Evolutionary conservation across 2,329 filamentous ascomycete species (phyloP), one percentile per base, ranked within the genome.

Genomic region (Immersiporthe knoxdaviesiana): DNA sequence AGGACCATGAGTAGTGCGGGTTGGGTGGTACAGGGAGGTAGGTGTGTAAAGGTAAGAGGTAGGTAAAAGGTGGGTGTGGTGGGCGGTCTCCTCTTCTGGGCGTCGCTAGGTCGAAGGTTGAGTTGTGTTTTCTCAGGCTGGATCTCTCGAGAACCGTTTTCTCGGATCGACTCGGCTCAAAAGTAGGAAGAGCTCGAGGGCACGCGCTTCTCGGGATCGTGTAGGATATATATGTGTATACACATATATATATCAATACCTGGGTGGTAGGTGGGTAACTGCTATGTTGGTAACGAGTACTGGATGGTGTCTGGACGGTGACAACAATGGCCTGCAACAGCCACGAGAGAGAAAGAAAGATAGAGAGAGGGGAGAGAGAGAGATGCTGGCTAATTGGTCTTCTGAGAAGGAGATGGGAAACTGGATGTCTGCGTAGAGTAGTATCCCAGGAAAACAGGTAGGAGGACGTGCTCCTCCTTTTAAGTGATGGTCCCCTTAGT

Each of bases 1-100:
- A 62, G 44, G 32, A 61, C 58, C 65, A 62, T 67, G 58, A 37
- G 58, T 41, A 54, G 44, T 32, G 24, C 21, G 64, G n/a, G 59
- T 44, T 14, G 21, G 32, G 14, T 39, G 18, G 59, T 41, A 27
- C 37, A 44, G 59, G 21, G 24, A 37, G n/a, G 59, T 6, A 18
- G n/a, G n/a, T n/a, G n/a, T n/a, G n/a, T n/a, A n/a, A n/a, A n/a
- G n/a, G n/a, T n/a, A n/a, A n/a, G n/a, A n/a, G n/a, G n/a, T n/a
- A 44, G 8, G 39, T n/a, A 47, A 47, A 18, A 21, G 7, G 21
- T 47, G 44, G 21, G 16, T 8, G 12, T 18, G 10, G 12, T 18
- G 10, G 59, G 35, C 35, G 10, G 59, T 62, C 35, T 39, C 14
- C 21, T 37, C 37, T 24, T 16, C 18, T 24, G 59, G n/a, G n/a